phyloP scores from a whole-genome alignment of 305 asterid genomes.

The Fraxinus angustifolia region DNA sequence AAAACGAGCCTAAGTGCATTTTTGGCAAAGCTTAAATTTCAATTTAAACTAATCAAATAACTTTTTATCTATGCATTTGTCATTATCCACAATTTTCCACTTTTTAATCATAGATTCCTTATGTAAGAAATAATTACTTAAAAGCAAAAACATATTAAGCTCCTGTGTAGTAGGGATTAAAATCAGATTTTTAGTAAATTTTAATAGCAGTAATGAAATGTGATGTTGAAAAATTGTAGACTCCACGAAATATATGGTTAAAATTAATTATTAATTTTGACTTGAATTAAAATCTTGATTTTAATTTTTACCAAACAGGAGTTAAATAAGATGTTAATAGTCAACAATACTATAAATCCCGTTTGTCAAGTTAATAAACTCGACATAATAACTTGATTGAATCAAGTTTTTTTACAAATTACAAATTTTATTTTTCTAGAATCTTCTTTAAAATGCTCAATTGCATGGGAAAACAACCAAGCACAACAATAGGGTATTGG shows the following conservation, averaged over 20 bases:
- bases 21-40: not conserved
- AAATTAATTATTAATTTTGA: no score
- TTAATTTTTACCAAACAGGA: not conserved
- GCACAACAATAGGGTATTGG: conserved; percentile 12
- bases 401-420: not conserved
- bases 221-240: no score
- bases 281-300: no score
- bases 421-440: not conserved
- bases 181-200: no score
- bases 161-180: not conserved
- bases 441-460: conserved; percentile 25
- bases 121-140: not conserved
- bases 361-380: not conserved
- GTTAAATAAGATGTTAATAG: not conserved
- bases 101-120: not conserved
- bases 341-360: not conserved
- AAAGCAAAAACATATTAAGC: not conserved
- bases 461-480: conserved; percentile 1
- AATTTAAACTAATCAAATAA: not conserved
- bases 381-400: not conserved
- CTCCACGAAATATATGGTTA: no score
- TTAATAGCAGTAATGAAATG: no score
- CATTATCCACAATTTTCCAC: not conserved
- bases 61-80: not conserved
- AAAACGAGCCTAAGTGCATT: not conserved